A percentile compares a stretch with the other conserved stretches of the same genome.
Conservation (phyloP, 768 basidiomycete genomes). For the Calocybe indica region DNA sequence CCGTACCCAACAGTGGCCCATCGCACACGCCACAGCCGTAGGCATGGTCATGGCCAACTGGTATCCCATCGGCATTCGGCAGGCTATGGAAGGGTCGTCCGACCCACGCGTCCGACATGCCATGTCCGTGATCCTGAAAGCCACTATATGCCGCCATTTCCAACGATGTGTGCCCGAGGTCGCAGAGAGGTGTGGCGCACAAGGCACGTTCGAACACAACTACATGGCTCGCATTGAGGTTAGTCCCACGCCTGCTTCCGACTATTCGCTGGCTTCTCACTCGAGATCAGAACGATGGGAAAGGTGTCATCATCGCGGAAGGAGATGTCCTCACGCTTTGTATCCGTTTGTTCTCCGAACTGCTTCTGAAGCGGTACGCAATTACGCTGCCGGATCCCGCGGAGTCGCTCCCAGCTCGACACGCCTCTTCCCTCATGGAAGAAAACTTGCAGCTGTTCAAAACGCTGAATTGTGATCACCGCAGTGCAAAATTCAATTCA, state of each 20-base stretch:
- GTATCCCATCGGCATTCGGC: slow-evolving; percentile 31
- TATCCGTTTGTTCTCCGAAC: slow-evolving; percentile 54
- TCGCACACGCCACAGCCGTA: slow-evolving; percentile 46
- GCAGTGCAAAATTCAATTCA: slow-evolving; percentile 44
- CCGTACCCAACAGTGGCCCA: slow-evolving; percentile 60
- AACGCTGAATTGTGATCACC: slow-evolving; percentile 35
- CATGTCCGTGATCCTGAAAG: slow-evolving; percentile 50
- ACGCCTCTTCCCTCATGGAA: slow-evolving; percentile 38
- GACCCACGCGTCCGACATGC: slow-evolving; percentile 49
- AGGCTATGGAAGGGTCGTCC: slow-evolving; percentile 29
- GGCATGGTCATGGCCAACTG: slow-evolving; percentile 46
- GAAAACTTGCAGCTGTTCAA: slow-evolving; percentile 37
- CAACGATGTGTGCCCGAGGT: slow-evolving; percentile 45
- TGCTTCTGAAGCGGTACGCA: slow-evolving; percentile 48
- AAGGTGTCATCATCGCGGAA: slow-evolving; percentile 59
- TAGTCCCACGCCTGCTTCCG: slow-evolving; percentile 6
- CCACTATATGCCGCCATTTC: slow-evolving; percentile 48
- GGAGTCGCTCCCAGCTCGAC: slow-evolving; percentile 48
- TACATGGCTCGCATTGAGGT: slow-evolving; percentile 54
- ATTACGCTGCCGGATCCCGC: slow-evolving; percentile 43
- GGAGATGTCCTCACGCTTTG: slow-evolving; percentile 45
- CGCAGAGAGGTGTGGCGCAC: slow-evolving; percentile 62
- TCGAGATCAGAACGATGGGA: slow-evolving; percentile 32
- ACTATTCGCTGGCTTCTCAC: slow-evolving; percentile 7
- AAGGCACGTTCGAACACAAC: slow-evolving; percentile 61